These are phyloP conservation scores for Mycothermus thermophilus DNA, from an alignment of 495 filamentous ascomycete genomes.

Conservation along the genomic window DNA sequence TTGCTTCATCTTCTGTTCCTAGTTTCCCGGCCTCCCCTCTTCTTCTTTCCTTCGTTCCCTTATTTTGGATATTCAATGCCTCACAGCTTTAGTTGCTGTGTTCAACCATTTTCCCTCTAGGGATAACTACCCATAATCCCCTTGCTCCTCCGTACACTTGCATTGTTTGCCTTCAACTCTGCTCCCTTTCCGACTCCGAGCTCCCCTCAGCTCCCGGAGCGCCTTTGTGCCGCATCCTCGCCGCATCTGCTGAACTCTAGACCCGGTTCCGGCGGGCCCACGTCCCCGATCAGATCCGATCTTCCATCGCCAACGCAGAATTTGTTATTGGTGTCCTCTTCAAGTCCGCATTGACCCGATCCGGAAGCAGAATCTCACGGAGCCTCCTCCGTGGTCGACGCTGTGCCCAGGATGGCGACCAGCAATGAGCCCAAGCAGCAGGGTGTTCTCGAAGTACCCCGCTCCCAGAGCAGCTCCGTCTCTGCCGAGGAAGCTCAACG, in stretches of 20 bases:
- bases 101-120: not conserved
- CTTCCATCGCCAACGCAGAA: conserved; percentile 1
- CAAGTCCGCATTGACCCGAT: conserved; percentile 12
- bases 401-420: conserved; percentile 25
- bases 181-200: conserved; percentile 3
- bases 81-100: conserved; percentile 2
- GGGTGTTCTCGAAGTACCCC: conserved; percentile 56
- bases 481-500: conserved; percentile 57
- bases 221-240: conserved; percentile 10
- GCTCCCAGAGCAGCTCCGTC: conserved; percentile 52
- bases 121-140: conserved; percentile 1
- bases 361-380: conserved; percentile 5
- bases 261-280: not conserved
- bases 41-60: not conserved
- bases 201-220: not conserved
- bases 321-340: too few relatives aligned
- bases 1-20: not conserved
- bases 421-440: conserved; percentile 59
- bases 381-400: conserved; percentile 3
- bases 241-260: conserved; percentile 1
- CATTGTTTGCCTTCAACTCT: too few relatives aligned
- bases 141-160: not conserved
- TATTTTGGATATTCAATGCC: not conserved
- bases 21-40: too few relatives aligned
- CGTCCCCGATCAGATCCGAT: not conserved